A percentile compares a stretch with the other conserved stretches of the same genome.
Evolutionary conservation across 768 basidiomycete genomes (phyloP).

Genomic region (Phylloporus scabripes): DNA sequence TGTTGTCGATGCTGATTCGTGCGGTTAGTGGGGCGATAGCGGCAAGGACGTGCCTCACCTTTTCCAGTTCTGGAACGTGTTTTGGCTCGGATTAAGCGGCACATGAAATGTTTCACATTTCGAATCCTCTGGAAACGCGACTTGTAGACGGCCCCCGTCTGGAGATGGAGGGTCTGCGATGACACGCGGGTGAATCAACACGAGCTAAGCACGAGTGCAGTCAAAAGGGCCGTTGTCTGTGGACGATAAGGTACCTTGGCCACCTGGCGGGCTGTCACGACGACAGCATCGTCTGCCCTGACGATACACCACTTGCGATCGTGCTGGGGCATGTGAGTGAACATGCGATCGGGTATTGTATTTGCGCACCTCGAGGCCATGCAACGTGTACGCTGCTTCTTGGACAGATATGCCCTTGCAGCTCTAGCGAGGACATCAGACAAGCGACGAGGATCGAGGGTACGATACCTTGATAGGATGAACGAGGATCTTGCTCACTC

Average conservation of each 20-base stretch:
- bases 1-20: conserved; percentile 43
- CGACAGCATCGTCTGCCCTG: conserved; percentile 44
- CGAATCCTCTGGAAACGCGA: conserved; percentile 57
- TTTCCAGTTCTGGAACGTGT: conserved; percentile 48
- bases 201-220: conserved; percentile 42
- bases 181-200: conserved; percentile 58
- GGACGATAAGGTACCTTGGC: conserved; percentile 40
- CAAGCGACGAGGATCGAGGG: neutral
- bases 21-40: neutral
- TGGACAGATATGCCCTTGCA: conserved; percentile 63
- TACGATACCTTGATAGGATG: conserved; percentile 59
- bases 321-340: conserved; percentile 38
- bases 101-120: conserved; percentile 53
- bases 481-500: conserved; percentile 52
- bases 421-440: conserved; percentile 42
- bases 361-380: conserved; percentile 58
- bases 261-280: conserved; percentile 65
- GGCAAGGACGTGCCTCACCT: conserved; percentile 37
- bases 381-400: conserved; percentile 48
- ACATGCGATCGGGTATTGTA: neutral
- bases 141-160: conserved; percentile 43
- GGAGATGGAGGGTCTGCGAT: conserved; percentile 40
- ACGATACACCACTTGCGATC: conserved; percentile 71
- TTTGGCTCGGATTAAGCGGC: conserved; percentile 50
- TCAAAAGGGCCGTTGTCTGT: neutral